A percentile compares a stretch with the other conserved stretches of the same genome.
phyloP scores from a whole-genome alignment of 1,284 basidiomycete species.

The Phellopilus nigrolimitatus region DNA sequence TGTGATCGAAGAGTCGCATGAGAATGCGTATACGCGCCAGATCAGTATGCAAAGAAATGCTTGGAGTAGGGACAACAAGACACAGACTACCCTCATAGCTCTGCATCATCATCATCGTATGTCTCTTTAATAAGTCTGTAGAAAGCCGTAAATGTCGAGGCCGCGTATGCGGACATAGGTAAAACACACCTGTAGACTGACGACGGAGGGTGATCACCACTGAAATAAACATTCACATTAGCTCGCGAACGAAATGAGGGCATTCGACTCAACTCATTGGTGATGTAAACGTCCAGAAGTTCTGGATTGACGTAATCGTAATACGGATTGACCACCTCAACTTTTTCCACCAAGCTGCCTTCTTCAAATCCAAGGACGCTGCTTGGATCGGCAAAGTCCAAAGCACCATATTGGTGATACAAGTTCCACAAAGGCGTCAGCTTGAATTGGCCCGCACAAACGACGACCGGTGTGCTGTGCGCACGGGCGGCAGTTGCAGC shows the following conservation, averaged over 20 bases:
- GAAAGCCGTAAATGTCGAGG: constrained; percentile 20
- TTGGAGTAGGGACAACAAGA: background rate
- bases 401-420: constrained; percentile 81
- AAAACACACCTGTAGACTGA: constrained; percentile 74
- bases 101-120: constrained; percentile 87
- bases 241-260: constrained; percentile 10
- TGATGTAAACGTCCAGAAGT: constrained; percentile 90
- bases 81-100: constrained; percentile 39
- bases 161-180: constrained; percentile 2
- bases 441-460: constrained; percentile 95
- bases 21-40: too few species aligned
- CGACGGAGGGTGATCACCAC: constrained; percentile 88
- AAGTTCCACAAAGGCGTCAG: constrained; percentile 92
- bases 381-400: constrained; percentile 86
- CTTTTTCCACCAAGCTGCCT: constrained; percentile 71
- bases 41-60: background rate
- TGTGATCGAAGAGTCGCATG: background rate
- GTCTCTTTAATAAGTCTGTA: constrained; percentile 80
- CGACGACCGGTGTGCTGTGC: constrained; percentile 91
- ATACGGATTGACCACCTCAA: constrained; percentile 88
- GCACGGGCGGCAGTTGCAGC: constrained; percentile 87
- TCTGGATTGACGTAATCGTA: constrained; percentile 95
- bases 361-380: constrained; percentile 80
- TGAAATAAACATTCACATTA: constrained; percentile 30
- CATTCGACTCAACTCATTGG: constrained; percentile 77